Evolutionary conservation across 2,329 filamentous ascomycete species (phyloP).

Genomic region (Talaromyces funiculosus): DNA sequence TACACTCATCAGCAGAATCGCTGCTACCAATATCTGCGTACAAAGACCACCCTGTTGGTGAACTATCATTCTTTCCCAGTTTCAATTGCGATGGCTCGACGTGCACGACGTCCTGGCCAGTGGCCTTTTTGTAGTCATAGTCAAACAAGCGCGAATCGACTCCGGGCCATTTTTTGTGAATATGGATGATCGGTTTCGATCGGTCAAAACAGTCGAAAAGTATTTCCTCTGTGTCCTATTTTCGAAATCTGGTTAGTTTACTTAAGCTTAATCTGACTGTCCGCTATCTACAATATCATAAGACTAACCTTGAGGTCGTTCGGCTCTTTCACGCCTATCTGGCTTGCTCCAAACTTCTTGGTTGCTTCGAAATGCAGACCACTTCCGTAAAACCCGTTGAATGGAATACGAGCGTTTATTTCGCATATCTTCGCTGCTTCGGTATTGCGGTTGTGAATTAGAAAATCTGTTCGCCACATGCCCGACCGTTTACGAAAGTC

Average conservation of each 20-base stretch:
- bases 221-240: constrained; percentile 5
- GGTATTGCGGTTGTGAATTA: constrained; percentile 14
- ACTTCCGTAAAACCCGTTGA: constrained; percentile 18
- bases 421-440: constrained; percentile 18
- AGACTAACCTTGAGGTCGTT: constrained; percentile 6
- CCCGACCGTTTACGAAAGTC: constrained; percentile 13
- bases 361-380: constrained; percentile 8
- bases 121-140: background rate
- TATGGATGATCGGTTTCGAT: constrained; percentile 5
- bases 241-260: background rate
- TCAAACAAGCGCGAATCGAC: constrained; percentile 9
- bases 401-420: constrained; percentile 24
- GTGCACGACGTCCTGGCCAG: constrained; percentile 2
- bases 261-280: background rate
- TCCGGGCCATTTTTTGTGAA: constrained; percentile 12
- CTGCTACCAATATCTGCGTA: constrained; percentile 12
- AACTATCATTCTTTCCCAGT: background rate
- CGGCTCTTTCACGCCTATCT: constrained; percentile 1
- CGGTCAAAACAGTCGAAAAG: constrained; percentile 6
- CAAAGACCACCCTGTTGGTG: constrained; percentile 3
- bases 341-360: background rate
- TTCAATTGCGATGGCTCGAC: constrained; percentile 7
- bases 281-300: background rate
- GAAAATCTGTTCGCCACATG: constrained; percentile 26
- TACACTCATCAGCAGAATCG: constrained; percentile 18